Percentiles rank a stretch among this genome's conserved stretches.
Conservation (phyloP, 1,284 basidiomycete species). For the Cronartium ribicola region DNA sequence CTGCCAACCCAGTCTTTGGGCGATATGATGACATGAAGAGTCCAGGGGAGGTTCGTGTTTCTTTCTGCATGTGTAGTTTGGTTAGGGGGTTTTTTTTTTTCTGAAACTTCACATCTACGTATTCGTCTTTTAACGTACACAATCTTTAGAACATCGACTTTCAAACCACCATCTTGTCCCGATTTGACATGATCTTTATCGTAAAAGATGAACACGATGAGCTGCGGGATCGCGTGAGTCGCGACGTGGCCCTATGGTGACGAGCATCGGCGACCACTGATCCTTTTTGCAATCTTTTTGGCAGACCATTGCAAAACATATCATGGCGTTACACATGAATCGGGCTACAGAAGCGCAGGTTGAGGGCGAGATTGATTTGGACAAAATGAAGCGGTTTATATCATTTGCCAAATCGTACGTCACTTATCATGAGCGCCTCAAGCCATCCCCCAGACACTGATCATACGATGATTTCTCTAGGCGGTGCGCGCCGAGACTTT, state of each 20-base stretch:
- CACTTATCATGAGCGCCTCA: not conserved
- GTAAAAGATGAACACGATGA: constrained; percentile 99
- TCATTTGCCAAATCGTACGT: constrained; percentile 86
- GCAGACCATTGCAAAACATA: constrained; percentile 90
- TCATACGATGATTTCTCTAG: constrained; percentile 53
- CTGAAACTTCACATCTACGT: constrained; percentile 1
- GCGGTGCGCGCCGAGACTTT: constrained; percentile 91
- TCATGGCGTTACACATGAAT: constrained; percentile 99
- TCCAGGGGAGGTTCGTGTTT: constrained; percentile 73
- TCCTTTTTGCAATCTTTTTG: constrained; percentile 1
- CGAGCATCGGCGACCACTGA: not conserved
- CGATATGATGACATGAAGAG: constrained; percentile 96
- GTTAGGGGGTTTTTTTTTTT: not conserved
- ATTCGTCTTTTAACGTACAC: not conserved
- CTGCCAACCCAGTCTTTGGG: constrained; percentile 97
- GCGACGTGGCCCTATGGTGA: not conserved
- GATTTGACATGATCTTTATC: constrained; percentile 99
- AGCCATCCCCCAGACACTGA: not conserved
- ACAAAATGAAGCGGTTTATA: constrained; percentile 98
- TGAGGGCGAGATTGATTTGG: constrained; percentile 89
- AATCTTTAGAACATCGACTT: constrained; percentile 82
- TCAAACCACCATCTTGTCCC: constrained; percentile 94
- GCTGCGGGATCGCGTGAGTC: constrained; percentile 71
- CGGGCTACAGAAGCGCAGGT: constrained; percentile 64
- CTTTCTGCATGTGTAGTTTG: not conserved